A percentile compares a stretch with the other conserved stretches of the same genome.
These are phyloP conservation scores for Dryas drummondii DNA, from an alignment of 306 rosid genomes.

Conservation along the genomic window DNA sequence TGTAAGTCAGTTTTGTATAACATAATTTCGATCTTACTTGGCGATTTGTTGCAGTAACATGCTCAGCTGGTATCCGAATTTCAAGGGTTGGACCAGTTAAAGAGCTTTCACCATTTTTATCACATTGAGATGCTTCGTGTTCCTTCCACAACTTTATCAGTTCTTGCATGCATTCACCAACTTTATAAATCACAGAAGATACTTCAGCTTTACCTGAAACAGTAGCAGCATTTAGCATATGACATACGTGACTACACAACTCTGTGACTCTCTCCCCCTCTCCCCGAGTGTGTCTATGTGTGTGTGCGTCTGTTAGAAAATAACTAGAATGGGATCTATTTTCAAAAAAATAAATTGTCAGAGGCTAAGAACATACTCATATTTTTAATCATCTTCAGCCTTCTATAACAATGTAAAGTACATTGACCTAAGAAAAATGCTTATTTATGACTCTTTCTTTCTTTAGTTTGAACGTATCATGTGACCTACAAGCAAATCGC, in stretches of 20 bases:
- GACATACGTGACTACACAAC: slow-evolving; percentile 16
- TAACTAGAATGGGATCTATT: not conserved
- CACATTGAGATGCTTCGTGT: slow-evolving; percentile 56
- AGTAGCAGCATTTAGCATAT: slow-evolving; percentile 21
- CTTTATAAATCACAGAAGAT: slow-evolving; percentile 71
- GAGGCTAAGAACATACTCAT: not conserved
- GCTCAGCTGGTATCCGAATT: slow-evolving; percentile 86
- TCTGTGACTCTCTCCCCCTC: not conserved
- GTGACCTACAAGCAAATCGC: not conserved
- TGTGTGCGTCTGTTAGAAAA: not conserved
- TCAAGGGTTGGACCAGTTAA: slow-evolving; percentile 78
- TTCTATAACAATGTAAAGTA: not conserved
- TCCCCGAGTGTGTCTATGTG: not conserved
- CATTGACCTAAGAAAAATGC: slow-evolving; percentile 4
- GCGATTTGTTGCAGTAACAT: slow-evolving; percentile 90
- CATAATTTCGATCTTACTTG: slow-evolving; percentile 56
- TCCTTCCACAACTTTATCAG: slow-evolving; percentile 84
- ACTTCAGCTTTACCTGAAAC: slow-evolving; percentile 80
- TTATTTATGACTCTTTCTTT: not conserved
- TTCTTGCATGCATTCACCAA: slow-evolving; percentile 97
- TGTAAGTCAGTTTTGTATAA: not conserved
- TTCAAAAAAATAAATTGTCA: not conserved
- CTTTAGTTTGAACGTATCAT: not conserved
- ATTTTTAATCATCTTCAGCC: not conserved
- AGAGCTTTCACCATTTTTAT: slow-evolving; percentile 60